Base-by-base conservation (phyloP, 495 filamentous ascomycete species). In the Penicillium cosmopolitanum region DNA sequence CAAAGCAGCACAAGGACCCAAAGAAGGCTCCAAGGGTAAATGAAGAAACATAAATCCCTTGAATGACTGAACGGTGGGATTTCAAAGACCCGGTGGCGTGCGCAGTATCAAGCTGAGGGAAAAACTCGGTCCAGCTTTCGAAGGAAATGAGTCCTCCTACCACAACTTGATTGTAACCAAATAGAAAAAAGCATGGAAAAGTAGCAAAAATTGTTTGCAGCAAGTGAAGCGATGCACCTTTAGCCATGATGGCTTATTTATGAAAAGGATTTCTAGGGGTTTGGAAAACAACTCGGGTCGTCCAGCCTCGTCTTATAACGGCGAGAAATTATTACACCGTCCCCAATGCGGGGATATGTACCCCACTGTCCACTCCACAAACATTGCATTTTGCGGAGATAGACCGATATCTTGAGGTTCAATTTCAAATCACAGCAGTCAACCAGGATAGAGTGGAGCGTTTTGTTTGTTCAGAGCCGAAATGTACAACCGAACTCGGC, bases 21-120 rank as follows among this genome's bases (percentile, higher is more conserved):
- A 76, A 25, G 4, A 79, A 70, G 34, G 74, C 76, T 8, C 78
- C 78, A 36, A 81, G 57, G 36, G 77, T 71, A 53, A 76, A 79
- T 10, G 75, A 66, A 2, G 68, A 74, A 16, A 76, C 69, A 8
- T 79, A 73, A 21, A 72, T 70, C 23, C 77, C 78, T 51, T 73
- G 69, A 23, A 58, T 53, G n/a, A 73, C 72, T 0, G 71, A 69
- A 31, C 72, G 70, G 19, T 68, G 52, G 0, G 64, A 44, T 31
- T 64, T 60, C 15, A 51, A 15, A 3, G 46, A 57, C 5, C 69
- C 71, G 0, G 38, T 43, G 10, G 71, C 70, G 60, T 75, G 57
- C 53, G 66, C 56, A 16, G 71, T 69, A 36, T 75, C 71, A 53
- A 73, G 73, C 19, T 72, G 48, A 0, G 73, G 73, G 56, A 75